Evolutionary conservation across 345 rosid species (phyloP).

Genomic region (Rhodamnia rubescens): DNA sequence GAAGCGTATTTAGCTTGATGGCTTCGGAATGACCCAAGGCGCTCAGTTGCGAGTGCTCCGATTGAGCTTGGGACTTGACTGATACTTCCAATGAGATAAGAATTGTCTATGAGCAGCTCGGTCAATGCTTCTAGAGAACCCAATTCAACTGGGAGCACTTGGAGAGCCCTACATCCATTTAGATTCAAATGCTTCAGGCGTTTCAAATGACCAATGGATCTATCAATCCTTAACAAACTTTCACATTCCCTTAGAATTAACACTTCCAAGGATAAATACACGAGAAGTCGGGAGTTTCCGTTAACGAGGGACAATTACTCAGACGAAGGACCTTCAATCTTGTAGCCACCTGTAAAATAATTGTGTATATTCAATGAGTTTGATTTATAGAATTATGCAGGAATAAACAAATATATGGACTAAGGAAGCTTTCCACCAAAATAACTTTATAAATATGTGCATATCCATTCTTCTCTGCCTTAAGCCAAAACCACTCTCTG

Average conservation of each 20-base stretch:
- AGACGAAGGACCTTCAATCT: fast-evolving
- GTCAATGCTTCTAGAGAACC: no score
- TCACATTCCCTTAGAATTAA: fast-evolving
- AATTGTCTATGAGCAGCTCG: no score
- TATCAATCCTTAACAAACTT: fast-evolving
- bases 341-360: not conserved
- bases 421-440: not conserved
- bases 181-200: no score
- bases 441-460: not conserved
- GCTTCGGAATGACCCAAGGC: no score
- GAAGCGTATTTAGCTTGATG: no score
- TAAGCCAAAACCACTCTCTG: not conserved
- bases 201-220: no score
- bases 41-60: no score
- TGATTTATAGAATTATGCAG: not conserved
- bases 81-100: no score
- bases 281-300: not conserved
- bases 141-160: no score
- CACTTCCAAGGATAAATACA: not conserved
- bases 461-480: not conserved
- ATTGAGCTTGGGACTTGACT: no score
- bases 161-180: no score
- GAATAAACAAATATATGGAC: not conserved
- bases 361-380: not conserved
- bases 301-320: fast-evolving